These are phyloP conservation scores for Chenopodium suecicum DNA, from an alignment of 148 eudicot species.

Conservation along the genomic window DNA sequence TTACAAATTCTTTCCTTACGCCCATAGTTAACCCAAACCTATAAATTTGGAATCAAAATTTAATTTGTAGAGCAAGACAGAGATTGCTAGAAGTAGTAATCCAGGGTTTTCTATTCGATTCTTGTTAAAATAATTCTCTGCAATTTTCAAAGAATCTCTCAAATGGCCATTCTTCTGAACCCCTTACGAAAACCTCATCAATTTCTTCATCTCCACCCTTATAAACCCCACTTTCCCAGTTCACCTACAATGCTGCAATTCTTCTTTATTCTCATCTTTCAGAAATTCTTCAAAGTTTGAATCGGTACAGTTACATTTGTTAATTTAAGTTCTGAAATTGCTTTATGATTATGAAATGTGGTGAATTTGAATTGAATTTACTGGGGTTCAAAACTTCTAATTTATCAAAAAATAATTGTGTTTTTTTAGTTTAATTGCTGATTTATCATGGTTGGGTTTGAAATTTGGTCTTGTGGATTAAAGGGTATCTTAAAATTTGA, in stretches of 20 bases:
- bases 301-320: not conserved
- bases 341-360: not conserved
- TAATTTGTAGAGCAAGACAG: not conserved
- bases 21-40: constrained; percentile 18
- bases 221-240: constrained; percentile 5
- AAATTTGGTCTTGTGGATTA: not conserved
- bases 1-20: constrained; percentile 4
- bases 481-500: not conserved
- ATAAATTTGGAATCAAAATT: constrained; percentile 27
- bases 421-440: not conserved
- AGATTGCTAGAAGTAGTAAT: not conserved
- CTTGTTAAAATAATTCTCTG: constrained; percentile 1
- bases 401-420: too few species aligned
- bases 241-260: constrained; percentile 6
- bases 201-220: constrained; percentile 22
- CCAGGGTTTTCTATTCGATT: constrained; percentile 29
- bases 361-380: not conserved
- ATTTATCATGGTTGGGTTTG: not conserved
- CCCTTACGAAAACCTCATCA: constrained; percentile 2
- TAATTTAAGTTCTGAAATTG: not conserved
- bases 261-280: constrained; percentile 3
- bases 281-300: not conserved
- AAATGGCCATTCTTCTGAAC: constrained; percentile 11
- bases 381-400: not conserved
- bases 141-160: constrained; percentile 6